These are phyloP conservation scores for Leccinum subspadiceum DNA, from an alignment of 1,284 basidiomycete species.

Conservation along the genomic window DNA sequence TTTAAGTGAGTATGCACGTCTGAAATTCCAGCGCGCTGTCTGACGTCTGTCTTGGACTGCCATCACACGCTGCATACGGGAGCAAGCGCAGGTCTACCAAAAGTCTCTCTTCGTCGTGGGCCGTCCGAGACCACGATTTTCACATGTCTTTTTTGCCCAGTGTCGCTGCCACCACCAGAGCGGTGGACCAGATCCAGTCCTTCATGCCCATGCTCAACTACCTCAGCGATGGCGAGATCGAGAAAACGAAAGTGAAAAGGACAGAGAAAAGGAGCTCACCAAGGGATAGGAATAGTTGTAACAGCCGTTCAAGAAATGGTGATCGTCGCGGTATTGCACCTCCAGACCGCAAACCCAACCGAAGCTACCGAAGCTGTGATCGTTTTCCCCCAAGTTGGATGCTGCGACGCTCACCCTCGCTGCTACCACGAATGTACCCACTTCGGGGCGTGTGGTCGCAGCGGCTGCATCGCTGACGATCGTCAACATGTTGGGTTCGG, in stretches of 20 bases:
- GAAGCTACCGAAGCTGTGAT: constrained; percentile 89
- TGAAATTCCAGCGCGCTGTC: background rate
- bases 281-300: constrained; percentile 51
- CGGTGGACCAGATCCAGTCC: constrained; percentile 69
- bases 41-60: constrained; percentile 65
- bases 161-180: constrained; percentile 66
- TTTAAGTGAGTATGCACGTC: constrained; percentile 66
- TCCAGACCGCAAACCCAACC: constrained; percentile 90
- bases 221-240: constrained; percentile 86
- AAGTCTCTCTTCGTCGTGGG: constrained; percentile 82
- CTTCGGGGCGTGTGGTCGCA: constrained; percentile 79
- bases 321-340: constrained; percentile 86
- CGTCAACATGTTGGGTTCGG: constrained; percentile 80
- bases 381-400: constrained; percentile 75
- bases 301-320: constrained; percentile 54
- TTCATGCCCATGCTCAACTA: constrained; percentile 90
- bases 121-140: constrained; percentile 89
- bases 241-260: constrained; percentile 65
- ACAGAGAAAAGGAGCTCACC: constrained; percentile 16
- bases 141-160: constrained; percentile 86
- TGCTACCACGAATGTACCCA: constrained; percentile 61
- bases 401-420: constrained; percentile 62
- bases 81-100: constrained; percentile 91
- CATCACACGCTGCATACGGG: constrained; percentile 92
- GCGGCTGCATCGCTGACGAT: constrained; percentile 79